Conservation (phyloP, 2,329 filamentous ascomycete species). For the Aspergillus sp. region DNA sequence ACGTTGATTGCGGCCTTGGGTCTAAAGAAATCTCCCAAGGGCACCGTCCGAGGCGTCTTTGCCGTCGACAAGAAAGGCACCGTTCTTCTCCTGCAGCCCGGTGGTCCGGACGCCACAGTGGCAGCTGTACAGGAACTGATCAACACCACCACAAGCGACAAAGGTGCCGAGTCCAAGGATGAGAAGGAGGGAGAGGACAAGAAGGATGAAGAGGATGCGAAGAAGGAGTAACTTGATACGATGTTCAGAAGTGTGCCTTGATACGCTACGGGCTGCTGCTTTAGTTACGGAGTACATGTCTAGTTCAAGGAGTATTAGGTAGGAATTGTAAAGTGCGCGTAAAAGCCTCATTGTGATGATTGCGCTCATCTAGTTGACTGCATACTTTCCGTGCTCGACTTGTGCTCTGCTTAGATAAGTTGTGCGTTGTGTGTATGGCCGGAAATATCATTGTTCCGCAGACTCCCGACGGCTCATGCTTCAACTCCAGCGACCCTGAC, state of each 20-base stretch:
- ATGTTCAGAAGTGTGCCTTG: too few relatives aligned
- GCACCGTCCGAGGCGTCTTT: conserved; percentile 84
- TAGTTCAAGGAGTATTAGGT: too few relatives aligned
- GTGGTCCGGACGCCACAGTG: conserved; percentile 74
- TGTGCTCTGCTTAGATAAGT: neutral
- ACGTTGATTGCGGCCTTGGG: conserved; percentile 82
- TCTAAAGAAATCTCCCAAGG: conserved; percentile 79
- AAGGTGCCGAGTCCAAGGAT: conserved; percentile 11
- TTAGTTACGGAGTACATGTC: too few relatives aligned
- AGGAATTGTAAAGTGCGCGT: too few relatives aligned
- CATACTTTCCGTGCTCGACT: too few relatives aligned
- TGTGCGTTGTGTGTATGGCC: neutral
- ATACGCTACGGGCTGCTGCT: too few relatives aligned
- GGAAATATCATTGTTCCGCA: neutral
- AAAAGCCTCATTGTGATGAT: too few relatives aligned
- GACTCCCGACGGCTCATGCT: neutral
- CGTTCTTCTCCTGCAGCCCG: conserved; percentile 71
- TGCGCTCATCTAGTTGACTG: too few relatives aligned
- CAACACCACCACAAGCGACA: conserved; percentile 27
- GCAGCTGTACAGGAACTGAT: conserved; percentile 74
- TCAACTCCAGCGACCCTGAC: neutral
- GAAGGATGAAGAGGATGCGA: neutral
- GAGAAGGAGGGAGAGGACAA: neutral
- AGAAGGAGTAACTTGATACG: too few relatives aligned
- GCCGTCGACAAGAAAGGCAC: conserved; percentile 80